Evolutionary conservation across 805 yeast genomes (phyloP).

Genomic region (Starmerella sp.): DNA sequence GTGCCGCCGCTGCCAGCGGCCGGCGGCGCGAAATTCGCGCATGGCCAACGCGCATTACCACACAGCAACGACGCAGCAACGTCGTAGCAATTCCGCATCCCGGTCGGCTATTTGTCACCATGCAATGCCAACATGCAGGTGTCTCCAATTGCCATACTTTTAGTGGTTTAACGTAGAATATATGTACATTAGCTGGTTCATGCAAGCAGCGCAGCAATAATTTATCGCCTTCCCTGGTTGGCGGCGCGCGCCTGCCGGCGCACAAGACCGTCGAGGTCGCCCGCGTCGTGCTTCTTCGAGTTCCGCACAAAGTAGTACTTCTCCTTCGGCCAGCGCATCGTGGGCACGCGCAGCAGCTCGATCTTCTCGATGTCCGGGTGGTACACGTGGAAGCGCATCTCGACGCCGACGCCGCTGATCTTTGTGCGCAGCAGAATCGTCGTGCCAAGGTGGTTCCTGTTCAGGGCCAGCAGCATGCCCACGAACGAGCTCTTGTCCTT

Average conservation of each 20-base stretch:
- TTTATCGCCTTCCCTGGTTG: background rate
- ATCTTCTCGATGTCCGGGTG: constrained; percentile 67
- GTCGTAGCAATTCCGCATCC: too few species aligned
- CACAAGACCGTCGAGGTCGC: constrained; percentile 29
- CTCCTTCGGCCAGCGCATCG: constrained; percentile 59
- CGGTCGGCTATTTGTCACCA: too few species aligned
- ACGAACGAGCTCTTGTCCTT: constrained; percentile 47
- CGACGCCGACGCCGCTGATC: constrained; percentile 73
- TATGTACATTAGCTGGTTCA: background rate
- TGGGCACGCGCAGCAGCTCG: constrained; percentile 66
- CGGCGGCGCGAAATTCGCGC: too few species aligned
- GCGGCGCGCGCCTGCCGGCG: constrained; percentile 24
- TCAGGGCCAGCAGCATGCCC: constrained; percentile 71
- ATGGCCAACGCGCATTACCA: too few species aligned
- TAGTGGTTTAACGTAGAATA: too few species aligned
- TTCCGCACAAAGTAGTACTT: constrained; percentile 85
- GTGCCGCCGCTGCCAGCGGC: background rate
- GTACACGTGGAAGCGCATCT: constrained; percentile 66
- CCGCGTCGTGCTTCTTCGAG: constrained; percentile 32
- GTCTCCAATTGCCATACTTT: too few species aligned
- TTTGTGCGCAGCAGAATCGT: constrained; percentile 75
- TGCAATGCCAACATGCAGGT: too few species aligned
- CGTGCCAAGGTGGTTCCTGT: constrained; percentile 60
- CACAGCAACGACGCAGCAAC: too few species aligned
- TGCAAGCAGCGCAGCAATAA: background rate